Conservation (phyloP, 371 early-diverging fungal species). For the Mortierella sp. region DNA sequence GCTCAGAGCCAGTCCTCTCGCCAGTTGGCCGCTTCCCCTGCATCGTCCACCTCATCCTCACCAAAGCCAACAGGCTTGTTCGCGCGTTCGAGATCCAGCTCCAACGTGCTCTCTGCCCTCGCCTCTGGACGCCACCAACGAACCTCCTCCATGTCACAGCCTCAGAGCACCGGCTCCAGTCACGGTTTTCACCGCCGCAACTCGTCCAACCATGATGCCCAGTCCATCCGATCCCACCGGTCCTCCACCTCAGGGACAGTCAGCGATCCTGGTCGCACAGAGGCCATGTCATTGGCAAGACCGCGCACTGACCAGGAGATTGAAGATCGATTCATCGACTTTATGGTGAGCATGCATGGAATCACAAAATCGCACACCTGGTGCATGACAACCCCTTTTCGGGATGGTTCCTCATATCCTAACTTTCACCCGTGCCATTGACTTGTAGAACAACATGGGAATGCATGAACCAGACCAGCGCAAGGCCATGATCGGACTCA, state of each 20-base stretch:
- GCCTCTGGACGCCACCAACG: constrained; percentile 21
- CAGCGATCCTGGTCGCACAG: constrained; percentile 44
- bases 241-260: constrained; percentile 41
- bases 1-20: constrained; percentile 11
- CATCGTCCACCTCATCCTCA: too few species aligned
- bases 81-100: background rate
- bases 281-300: constrained; percentile 42
- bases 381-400: too few species aligned
- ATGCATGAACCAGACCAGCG: constrained; percentile 49
- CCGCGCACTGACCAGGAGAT: constrained; percentile 52
- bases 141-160: constrained; percentile 31
- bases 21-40: too few species aligned
- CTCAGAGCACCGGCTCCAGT: constrained; percentile 7
- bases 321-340: constrained; percentile 51
- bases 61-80: constrained; percentile 1
- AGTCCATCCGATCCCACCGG: constrained; percentile 36
- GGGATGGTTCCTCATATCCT: background rate
- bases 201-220: constrained; percentile 34
- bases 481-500: constrained; percentile 35
- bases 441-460: constrained; percentile 45
- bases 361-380: background rate
- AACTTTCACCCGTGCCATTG: background rate
- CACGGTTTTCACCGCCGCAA: constrained; percentile 5
- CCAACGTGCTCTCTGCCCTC: constrained; percentile 22
- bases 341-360: constrained; percentile 37